Percentiles rank a stretch among this genome's conserved stretches.
phyloP scores from a whole-genome alignment of 345 rosid species.

The Microthlaspi erraticum region DNA sequence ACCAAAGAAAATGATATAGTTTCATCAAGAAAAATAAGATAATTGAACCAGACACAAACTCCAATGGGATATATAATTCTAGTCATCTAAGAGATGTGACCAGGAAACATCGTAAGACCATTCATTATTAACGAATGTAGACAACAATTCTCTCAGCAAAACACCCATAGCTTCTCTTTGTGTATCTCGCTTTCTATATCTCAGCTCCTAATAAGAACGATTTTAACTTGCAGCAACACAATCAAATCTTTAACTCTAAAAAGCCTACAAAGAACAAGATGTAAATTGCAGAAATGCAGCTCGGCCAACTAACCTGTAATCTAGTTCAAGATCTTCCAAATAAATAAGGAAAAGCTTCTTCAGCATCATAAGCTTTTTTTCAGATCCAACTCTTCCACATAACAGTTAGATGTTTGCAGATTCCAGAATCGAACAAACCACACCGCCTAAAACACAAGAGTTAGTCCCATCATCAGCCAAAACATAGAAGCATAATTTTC shows the following conservation, averaged over 20 bases:
- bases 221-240: background rate
- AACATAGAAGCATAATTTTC: too few species aligned
- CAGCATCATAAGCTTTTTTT: too few species aligned
- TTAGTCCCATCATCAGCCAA: too few species aligned
- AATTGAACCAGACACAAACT: constrained; percentile 68
- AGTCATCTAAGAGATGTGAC: constrained; percentile 52
- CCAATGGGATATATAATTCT: constrained; percentile 51
- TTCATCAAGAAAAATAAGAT: constrained; percentile 55
- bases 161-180: constrained; percentile 60
- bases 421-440: too few species aligned
- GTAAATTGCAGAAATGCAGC: too few species aligned
- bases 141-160: constrained; percentile 76
- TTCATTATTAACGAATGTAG: constrained; percentile 66
- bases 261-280: background rate
- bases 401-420: too few species aligned
- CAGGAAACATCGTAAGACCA: constrained; percentile 96
- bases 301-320: too few species aligned
- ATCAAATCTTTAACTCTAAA: constrained; percentile 9
- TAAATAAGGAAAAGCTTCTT: too few species aligned
- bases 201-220: constrained; percentile 26
- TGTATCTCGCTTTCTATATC: background rate
- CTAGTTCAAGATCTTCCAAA: too few species aligned
- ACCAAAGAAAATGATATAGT: constrained; percentile 42
- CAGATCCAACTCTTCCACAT: too few species aligned
- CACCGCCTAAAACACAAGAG: too few species aligned